Base-by-base conservation (phyloP, 176 grass and related monocot genomes). In the Eleusine coracana region DNA sequence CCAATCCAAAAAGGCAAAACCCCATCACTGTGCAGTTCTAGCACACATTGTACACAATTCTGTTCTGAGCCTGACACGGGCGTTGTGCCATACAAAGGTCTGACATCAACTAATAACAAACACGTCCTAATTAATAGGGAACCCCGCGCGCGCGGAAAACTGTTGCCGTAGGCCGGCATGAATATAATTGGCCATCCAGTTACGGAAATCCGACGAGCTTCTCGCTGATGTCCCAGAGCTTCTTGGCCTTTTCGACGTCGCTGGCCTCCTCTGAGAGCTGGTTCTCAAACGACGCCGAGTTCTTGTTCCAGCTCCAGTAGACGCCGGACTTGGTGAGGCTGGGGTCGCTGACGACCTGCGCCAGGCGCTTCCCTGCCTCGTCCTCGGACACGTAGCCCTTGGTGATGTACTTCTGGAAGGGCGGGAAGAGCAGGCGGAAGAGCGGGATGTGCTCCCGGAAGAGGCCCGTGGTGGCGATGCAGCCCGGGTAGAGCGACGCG, bases 261-360 rank as follows among this genome's bases (percentile, higher is more conserved):
- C 93, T 95, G 38, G 96, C 96, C 83, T 98, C 96, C 81, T 98
- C 71, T 1, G 96, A 98, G 79, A 95, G 85, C 88, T 98, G 90
- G 83, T 98, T 98, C 90, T 98, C 93, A 62, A 98, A 98, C 4
- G 96, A 98, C 0, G 96, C 91, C 3, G 96, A 98, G 83, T 98
- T 93, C 4, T 85, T 93, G 89, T 98, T 98, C 96, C 96, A 98
- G 93, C 96, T 98, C 93, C 96, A 98, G 80, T 98, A 98, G 0
- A 98, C 92, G 13, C 92, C 91, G 11, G 96, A 98, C 74, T 98
- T 98, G 8, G 91, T 95, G 23, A 98, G 80, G 87, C 96, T 98
- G 48, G 91, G 93, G 59, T 95, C 93, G 60, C 91, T 93, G 1
- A 93, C 96, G 61, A 95, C 96, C 96, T 98, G 96, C 41, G 93